Evolutionary conservation across 768 basidiomycete genomes (phyloP).

Genomic region (Trametes cinnabarina): DNA sequence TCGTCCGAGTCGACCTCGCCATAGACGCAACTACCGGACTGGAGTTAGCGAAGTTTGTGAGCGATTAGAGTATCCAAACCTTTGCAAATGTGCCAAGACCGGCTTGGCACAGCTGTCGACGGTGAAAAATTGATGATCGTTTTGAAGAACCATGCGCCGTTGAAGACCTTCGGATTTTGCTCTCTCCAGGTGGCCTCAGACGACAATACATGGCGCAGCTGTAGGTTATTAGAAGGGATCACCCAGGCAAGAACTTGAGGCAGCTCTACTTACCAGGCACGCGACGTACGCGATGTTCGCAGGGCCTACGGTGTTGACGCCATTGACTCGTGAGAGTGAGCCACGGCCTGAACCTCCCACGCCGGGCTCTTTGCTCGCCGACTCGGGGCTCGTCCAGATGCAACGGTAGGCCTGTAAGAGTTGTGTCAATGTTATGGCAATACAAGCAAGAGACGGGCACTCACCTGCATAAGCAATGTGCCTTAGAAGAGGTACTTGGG

Average conservation of each 20-base stretch:
- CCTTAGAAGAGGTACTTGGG: background rate
- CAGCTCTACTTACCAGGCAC: background rate
- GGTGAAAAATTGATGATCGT: background rate
- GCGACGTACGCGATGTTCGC: background rate
- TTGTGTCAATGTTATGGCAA: background rate
- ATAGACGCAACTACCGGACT: no score
- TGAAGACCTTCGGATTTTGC: background rate
- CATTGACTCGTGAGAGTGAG: background rate
- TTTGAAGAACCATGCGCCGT: background rate
- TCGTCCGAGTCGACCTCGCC: no score
- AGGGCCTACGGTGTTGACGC: background rate
- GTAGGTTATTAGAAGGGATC: background rate
- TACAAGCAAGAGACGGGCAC: background rate
- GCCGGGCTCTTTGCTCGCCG: background rate
- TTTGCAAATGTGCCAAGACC: background rate
- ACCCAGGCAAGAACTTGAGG: no score
- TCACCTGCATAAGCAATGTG: background rate
- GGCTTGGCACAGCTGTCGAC: background rate
- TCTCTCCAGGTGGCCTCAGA: background rate
- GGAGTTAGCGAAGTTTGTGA: no score
- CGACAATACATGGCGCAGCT: background rate
- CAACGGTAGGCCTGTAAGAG: background rate
- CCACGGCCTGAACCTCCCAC: background rate
- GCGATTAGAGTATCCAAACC: background rate
- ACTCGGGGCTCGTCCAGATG: slow-evolving; percentile 2